phyloP scores from a whole-genome alignment of 305 asterid genomes.

The Euphrasia arctica region DNA sequence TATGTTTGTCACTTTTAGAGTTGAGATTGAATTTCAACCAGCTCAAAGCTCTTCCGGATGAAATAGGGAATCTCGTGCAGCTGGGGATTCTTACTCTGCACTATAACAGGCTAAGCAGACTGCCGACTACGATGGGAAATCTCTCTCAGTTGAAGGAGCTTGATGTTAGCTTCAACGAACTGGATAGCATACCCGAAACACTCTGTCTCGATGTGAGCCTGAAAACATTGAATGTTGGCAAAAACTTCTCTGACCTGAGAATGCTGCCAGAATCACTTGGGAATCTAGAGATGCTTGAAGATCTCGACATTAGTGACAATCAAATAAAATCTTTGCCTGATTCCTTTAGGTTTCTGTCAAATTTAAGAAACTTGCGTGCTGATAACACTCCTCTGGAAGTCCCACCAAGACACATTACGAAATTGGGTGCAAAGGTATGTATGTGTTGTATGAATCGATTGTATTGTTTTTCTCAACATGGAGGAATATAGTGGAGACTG shows the following conservation, averaged over 20 bases:
- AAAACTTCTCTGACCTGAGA: conserved; percentile 71
- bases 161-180: conserved; percentile 80
- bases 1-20: conserved; percentile 60
- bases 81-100: conserved; percentile 75
- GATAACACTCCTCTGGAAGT: conserved; percentile 70
- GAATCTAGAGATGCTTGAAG: conserved; percentile 65
- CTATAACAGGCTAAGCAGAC: conserved; percentile 51
- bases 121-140: conserved; percentile 65
- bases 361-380: conserved; percentile 49
- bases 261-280: conserved; percentile 65
- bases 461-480: neutral
- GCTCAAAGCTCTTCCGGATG: conserved; percentile 75
- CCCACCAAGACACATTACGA: conserved; percentile 56
- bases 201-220: conserved; percentile 46
- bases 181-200: conserved; percentile 62
- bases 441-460: neutral
- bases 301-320: conserved; percentile 66
- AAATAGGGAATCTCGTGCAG: conserved; percentile 53
- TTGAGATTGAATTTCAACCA: conserved; percentile 74
- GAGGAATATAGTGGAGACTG: neutral
- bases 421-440: conserved; percentile 65
- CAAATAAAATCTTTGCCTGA: conserved; percentile 69
- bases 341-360: conserved; percentile 58
- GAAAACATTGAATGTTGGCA: conserved; percentile 56
- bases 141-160: conserved; percentile 59